Base-by-base conservation (phyloP, 1,139 yeast species). In the Suhomyces anneliseae region DNA sequence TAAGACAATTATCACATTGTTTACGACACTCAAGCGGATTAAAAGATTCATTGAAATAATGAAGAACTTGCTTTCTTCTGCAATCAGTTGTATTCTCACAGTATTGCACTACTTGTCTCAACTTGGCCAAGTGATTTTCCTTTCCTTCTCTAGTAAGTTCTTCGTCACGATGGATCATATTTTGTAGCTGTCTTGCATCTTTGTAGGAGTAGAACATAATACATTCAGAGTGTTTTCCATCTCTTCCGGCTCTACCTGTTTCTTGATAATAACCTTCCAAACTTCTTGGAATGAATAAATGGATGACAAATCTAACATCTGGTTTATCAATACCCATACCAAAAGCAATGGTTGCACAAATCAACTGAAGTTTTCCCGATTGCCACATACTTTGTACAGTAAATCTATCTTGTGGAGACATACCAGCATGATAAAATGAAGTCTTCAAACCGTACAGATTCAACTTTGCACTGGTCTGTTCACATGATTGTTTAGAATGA, bases 281-380 rank as follows among this genome's bases (percentile, higher is more conserved):
- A 42, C 90, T 88, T 59, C 97, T 72, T 0, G 99, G 98, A 35
- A 93, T 72, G n/a, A 92, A 87, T 51, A 86, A 75, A 67, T 93
- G 99, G 43, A 89, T 83, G 4, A 93, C 98, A 72, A 80, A 92
- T 45, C 99, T 70, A 8, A 93, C 99, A 65, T 93, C 95, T 0
- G 97, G 90, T 63, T 93, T 93, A 69, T 93, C 99, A 50, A 93
- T 93, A 45, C 99, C 99, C 98, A 93, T 93, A 32, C 99, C 99
- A 74, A 93, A 93, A 0, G 98, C 99, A 55, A 93, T 89, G 0
- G 99, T 93, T 0, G 99, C 99, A 69, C 98, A 93, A 9, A 93
- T 90, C 1, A 90, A 84, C 59, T 83, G 87, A 15, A 85, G 68
- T 26, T 68, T 64, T 48, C 87, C 87, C 2, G 70, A 64, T 63